Conservation (phyloP, 345 rosid genomes). For the Hirschfeldia incana region DNA sequence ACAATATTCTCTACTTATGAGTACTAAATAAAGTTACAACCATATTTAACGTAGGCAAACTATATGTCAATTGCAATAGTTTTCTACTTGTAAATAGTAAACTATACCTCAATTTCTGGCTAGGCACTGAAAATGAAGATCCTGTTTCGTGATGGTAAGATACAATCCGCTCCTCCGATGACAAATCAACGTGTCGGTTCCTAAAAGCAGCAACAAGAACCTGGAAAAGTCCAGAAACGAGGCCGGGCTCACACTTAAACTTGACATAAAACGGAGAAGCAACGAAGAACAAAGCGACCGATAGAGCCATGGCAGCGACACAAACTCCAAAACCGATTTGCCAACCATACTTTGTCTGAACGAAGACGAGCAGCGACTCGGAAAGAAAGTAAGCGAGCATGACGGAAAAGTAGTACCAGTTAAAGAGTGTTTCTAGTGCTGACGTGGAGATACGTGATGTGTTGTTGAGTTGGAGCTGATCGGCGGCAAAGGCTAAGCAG, state of each 20-base stretch:
- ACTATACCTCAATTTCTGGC: constrained; percentile 47
- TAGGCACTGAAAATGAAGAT: constrained; percentile 39
- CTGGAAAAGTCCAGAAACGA: constrained; percentile 51
- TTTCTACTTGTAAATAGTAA: background rate
- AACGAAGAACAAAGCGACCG: constrained; percentile 44
- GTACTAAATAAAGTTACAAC: background rate
- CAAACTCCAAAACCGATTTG: constrained; percentile 58
- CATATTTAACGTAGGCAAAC: background rate
- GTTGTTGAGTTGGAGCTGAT: constrained; percentile 40
- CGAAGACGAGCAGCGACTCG: constrained; percentile 48
- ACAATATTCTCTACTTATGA: background rate
- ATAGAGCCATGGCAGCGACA: constrained; percentile 43
- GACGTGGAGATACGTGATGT: constrained; percentile 7
- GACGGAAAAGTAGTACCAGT: constrained; percentile 48
- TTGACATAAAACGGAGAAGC: constrained; percentile 51
- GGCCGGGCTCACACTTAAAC: constrained; percentile 36
- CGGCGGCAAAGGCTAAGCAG: constrained; percentile 61
- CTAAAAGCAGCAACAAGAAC: constrained; percentile 45
- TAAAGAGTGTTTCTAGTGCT: constrained; percentile 47
- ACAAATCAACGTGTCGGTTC: constrained; percentile 35
- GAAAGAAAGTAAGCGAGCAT: constrained; percentile 37
- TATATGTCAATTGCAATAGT: background rate
- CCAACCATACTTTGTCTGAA: constrained; percentile 60
- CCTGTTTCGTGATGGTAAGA: constrained; percentile 25
- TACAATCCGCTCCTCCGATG: constrained; percentile 12